Percentiles rank a stretch among this genome's conserved stretches.
phyloP scores from a whole-genome alignment of 2,329 filamentous ascomycete species.

The Phialophora verrucosa region DNA sequence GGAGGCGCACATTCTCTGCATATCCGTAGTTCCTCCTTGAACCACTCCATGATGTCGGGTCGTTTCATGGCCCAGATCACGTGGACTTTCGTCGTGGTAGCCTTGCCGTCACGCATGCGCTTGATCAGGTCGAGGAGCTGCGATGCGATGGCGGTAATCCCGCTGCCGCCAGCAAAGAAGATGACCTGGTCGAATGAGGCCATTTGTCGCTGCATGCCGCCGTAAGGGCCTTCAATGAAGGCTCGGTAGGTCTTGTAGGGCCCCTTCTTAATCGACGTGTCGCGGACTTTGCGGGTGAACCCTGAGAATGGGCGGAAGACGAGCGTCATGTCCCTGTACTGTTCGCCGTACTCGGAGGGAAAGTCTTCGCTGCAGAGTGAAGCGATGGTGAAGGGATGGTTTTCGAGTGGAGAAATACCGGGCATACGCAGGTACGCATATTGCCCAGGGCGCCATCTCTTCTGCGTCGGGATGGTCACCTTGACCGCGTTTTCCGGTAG shows the following conservation, averaged over 20 bases:
- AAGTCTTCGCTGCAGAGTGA: constrained; percentile 93
- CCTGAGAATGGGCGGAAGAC: constrained; percentile 92
- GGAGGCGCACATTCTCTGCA: constrained; percentile 88
- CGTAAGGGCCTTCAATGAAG: constrained; percentile 92
- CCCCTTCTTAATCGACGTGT: constrained; percentile 81
- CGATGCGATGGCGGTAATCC: constrained; percentile 90
- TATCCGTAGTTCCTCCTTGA: constrained; percentile 90
- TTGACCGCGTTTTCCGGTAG: constrained; percentile 95
- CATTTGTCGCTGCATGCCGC: constrained; percentile 87
- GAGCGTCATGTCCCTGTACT: constrained; percentile 85
- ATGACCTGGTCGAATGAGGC: constrained; percentile 93
- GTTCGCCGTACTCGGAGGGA: constrained; percentile 85
- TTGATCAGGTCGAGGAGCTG: constrained; percentile 94
- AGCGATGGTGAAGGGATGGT: constrained; percentile 93
- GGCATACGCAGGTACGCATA: constrained; percentile 96
- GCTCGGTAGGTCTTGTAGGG: constrained; percentile 91
- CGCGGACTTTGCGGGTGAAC: constrained; percentile 84
- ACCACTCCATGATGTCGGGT: constrained; percentile 96
- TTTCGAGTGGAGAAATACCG: constrained; percentile 85
- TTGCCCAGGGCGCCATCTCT: constrained; percentile 91
- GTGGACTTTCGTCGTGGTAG: constrained; percentile 85
- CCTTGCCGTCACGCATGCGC: constrained; percentile 91
- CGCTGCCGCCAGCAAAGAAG: constrained; percentile 90
- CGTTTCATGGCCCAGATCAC: constrained; percentile 94
- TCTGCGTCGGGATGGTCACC: constrained; percentile 89